Conservation (phyloP, 805 yeast genomes). For the Myxozyma vanderwaltii region DNA sequence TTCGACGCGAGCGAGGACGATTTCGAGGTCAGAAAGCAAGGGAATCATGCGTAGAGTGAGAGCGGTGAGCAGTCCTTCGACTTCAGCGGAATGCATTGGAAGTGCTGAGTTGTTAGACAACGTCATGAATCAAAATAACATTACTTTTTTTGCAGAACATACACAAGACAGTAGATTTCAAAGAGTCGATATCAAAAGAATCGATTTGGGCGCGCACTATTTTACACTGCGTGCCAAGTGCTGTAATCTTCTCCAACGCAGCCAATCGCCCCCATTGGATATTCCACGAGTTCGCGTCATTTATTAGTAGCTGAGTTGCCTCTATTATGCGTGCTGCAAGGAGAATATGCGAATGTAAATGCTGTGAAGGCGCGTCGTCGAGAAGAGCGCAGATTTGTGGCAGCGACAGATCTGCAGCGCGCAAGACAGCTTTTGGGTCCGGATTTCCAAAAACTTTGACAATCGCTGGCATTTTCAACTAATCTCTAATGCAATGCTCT, state of each 20-base stretch:
- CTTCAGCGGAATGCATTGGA: not conserved
- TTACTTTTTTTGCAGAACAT: not conserved
- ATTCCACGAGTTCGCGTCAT: not conserved
- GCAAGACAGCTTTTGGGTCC: not conserved
- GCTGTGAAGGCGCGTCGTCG: slow-evolving; percentile 62
- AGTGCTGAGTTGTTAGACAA: not conserved
- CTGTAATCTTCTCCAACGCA: not conserved
- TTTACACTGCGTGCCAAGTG: slow-evolving; percentile 1
- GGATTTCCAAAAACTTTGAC: not conserved
- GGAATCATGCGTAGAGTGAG: slow-evolving; percentile 14
- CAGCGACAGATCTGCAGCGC: slow-evolving; percentile 61
- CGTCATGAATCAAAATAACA: too few relatives aligned
- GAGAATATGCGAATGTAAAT: slow-evolving; percentile 1
- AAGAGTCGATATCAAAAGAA: slow-evolving; percentile 1
- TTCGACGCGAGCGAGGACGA: not conserved
- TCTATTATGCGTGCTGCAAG: not conserved
- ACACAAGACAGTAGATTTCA: slow-evolving; percentile 11
- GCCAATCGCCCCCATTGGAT: not conserved
- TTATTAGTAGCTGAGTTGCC: not conserved
- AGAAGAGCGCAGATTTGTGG: slow-evolving; percentile 89
- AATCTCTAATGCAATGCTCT: not conserved
- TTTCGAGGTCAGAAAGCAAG: slow-evolving; percentile 10
- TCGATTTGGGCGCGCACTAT: slow-evolving; percentile 10
- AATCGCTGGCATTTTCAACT: not conserved
- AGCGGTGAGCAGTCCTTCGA: slow-evolving; percentile 5